Conservation (phyloP, 2,329 filamentous ascomycete genomes). For the Neobulgaria alba region DNA sequence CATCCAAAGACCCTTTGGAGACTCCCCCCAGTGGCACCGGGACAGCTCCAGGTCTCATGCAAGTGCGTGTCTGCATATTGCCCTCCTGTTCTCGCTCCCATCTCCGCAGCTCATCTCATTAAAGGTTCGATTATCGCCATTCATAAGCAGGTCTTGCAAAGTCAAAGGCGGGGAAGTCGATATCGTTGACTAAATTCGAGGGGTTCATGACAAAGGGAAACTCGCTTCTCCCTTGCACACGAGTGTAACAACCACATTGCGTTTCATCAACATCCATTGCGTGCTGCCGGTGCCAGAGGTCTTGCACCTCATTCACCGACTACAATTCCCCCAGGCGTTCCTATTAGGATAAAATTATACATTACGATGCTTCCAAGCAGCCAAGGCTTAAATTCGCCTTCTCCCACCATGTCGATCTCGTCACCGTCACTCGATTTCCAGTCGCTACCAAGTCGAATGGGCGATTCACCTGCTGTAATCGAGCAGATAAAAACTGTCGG, state of each 20-base stretch:
- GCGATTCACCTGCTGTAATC: not conserved
- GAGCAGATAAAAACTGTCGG: constrained; percentile 5
- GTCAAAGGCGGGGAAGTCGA: constrained; percentile 6
- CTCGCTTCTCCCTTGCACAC: not conserved
- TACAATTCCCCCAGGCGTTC: no score
- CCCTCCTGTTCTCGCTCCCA: not conserved
- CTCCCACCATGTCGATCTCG: constrained; percentile 11
- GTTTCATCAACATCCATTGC: constrained; percentile 1
- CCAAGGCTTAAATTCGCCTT: not conserved
- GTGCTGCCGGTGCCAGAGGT: constrained; percentile 1
- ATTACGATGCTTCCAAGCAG: not conserved
- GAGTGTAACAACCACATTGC: not conserved
- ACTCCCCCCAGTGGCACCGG: not conserved
- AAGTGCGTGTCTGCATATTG: no score
- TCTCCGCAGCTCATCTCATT: not conserved
- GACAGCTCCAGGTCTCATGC: not conserved
- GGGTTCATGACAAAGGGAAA: constrained; percentile 16
- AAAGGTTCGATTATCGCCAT: not conserved
- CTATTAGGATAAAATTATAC: not conserved
- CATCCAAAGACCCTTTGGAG: not conserved
- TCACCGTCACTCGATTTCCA: not conserved
- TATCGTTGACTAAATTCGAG: constrained; percentile 19
- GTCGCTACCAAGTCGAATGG: constrained; percentile 3
- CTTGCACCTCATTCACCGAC: no score
- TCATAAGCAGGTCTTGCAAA: not conserved